Percentiles rank a stretch among this genome's conserved stretches.
Conservation (phyloP, 2,329 filamentous ascomycete genomes). For the Microcyclospora tardicrescens region DNA sequence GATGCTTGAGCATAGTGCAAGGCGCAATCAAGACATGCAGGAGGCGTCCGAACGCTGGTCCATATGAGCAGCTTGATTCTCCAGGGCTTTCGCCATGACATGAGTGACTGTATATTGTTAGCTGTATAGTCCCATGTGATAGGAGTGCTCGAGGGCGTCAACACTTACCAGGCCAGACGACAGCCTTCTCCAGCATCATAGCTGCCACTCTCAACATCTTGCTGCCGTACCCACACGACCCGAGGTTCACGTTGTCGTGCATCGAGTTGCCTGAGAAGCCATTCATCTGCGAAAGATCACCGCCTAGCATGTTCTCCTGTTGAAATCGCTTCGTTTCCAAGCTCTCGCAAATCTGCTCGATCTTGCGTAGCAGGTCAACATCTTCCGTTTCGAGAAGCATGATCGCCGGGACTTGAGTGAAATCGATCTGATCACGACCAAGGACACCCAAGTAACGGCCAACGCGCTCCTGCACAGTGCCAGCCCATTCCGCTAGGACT, state of each 20-base stretch:
- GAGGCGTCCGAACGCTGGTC: slow-evolving; percentile 46
- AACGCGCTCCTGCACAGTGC: slow-evolving; percentile 86
- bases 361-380: slow-evolving; percentile 67
- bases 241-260: slow-evolving; percentile 31
- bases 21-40: background rate
- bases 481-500: slow-evolving; percentile 87
- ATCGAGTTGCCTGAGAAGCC: slow-evolving; percentile 35
- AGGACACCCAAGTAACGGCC: slow-evolving; percentile 78
- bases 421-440: slow-evolving; percentile 68
- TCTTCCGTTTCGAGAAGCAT: slow-evolving; percentile 91
- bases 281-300: slow-evolving; percentile 33
- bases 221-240: slow-evolving; percentile 59
- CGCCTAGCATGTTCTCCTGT: slow-evolving; percentile 40
- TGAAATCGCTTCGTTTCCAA: slow-evolving; percentile 61
- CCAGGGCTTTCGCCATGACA: slow-evolving; percentile 53
- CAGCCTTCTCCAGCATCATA: slow-evolving; percentile 74
- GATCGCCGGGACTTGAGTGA: slow-evolving; percentile 67
- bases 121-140: background rate
- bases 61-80: slow-evolving; percentile 51
- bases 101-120: slow-evolving; percentile 44
- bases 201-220: slow-evolving; percentile 76
- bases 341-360: slow-evolving; percentile 62
- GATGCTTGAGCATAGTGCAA: too few species aligned
- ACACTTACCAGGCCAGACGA: slow-evolving; percentile 77
- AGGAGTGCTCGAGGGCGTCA: background rate